phyloP scores from a whole-genome alignment of 768 basidiomycete genomes.

The Tricholomella constricta region DNA sequence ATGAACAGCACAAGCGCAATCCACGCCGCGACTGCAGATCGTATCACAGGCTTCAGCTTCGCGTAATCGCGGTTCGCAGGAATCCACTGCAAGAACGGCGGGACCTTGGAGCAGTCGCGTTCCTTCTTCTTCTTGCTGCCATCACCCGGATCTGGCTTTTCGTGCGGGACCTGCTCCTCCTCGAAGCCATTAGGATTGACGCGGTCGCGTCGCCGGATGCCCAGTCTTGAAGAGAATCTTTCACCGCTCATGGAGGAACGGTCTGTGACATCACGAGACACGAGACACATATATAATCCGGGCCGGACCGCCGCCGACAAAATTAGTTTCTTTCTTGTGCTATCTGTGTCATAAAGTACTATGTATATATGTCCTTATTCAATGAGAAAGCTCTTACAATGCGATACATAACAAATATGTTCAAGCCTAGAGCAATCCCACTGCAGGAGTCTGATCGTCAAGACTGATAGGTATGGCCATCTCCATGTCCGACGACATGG shows the following conservation, averaged over 20 bases:
- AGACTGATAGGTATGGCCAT: constrained; percentile 26
- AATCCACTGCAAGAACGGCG: constrained; percentile 52
- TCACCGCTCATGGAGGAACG: not conserved
- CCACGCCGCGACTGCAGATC: constrained; percentile 66
- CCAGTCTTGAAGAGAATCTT: not conserved
- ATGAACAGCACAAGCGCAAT: constrained; percentile 58
- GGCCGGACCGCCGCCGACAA: too few relatives aligned
- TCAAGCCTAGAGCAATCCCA: not conserved
- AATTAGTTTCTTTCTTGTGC: too few relatives aligned
- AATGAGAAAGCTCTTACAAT: too few relatives aligned
- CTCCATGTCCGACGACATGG: constrained; percentile 39
- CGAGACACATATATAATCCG: not conserved
- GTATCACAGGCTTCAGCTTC: constrained; percentile 63
- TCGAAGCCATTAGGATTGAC: not conserved
- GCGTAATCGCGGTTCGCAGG: constrained; percentile 56
- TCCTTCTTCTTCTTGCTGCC: not conserved
- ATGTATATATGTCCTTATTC: too few relatives aligned
- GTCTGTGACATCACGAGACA: not conserved
- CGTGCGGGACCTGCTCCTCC: not conserved
- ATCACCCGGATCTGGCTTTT: not conserved
- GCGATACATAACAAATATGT: too few relatives aligned
- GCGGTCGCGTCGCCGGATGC: not conserved
- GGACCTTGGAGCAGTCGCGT: constrained; percentile 24
- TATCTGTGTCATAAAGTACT: too few relatives aligned
- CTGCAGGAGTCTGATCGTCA: constrained; percentile 12